Evolutionary conservation across 176 grass and related monocot genomes (phyloP).

Genomic region (Eremochloa ophiuroides): DNA sequence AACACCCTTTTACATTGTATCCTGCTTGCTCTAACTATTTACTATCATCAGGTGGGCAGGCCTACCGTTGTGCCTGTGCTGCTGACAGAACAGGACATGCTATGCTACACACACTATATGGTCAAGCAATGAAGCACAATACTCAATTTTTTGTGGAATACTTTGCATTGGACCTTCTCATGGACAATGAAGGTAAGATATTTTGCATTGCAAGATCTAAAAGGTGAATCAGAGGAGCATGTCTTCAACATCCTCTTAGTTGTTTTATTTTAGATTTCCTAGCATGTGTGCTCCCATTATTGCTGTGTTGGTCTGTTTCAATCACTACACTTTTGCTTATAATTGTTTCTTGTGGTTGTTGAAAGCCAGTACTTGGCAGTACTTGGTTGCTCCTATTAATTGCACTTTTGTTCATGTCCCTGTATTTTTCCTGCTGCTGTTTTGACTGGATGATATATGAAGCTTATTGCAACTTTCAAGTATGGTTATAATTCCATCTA

Average conservation of each 20-base stretch:
- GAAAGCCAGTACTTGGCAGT: not conserved
- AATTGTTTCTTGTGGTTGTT: not conserved
- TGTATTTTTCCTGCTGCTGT: not conserved
- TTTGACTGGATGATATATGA: conserved; percentile 1
- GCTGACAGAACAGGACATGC: conserved; percentile 98
- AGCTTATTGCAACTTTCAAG: not conserved
- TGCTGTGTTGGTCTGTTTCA: not conserved
- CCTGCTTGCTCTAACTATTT: not conserved
- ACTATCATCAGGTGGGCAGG: conserved; percentile 66
- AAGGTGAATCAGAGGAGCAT: not conserved
- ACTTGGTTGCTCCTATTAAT: conserved; percentile 3
- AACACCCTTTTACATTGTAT: not conserved
- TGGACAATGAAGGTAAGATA: conserved; percentile 62
- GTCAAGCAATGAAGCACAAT: conserved; percentile 97
- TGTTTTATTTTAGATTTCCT: not conserved
- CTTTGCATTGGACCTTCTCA: conserved; percentile 75
- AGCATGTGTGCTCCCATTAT: not conserved
- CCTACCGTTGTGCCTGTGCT: conserved; percentile 90
- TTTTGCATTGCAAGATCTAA: not conserved
- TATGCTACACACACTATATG: conserved; percentile 93
- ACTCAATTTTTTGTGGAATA: conserved; percentile 98
- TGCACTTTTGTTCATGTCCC: not conserved
- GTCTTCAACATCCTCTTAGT: not conserved
- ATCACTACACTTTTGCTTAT: not conserved
- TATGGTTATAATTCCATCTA: not conserved